phyloP scores from a whole-genome alignment of 208 protist species.

The Crithidia acanthocephali region DNA sequence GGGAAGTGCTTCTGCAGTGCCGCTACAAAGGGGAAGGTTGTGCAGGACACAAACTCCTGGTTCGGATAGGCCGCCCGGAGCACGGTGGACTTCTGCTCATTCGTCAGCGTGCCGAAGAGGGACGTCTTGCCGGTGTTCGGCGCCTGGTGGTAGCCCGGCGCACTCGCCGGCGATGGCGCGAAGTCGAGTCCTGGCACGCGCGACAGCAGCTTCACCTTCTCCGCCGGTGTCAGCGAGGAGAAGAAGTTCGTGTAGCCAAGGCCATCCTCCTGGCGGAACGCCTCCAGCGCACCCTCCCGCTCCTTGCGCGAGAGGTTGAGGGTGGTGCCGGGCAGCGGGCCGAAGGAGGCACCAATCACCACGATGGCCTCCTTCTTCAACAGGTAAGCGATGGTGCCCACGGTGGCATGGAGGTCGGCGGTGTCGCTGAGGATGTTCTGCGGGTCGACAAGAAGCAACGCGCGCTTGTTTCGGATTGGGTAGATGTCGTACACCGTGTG shows the following conservation, averaged over 20 bases:
- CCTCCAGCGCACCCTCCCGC: conserved; percentile 61
- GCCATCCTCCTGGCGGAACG: conserved; percentile 57
- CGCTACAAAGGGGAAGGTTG: conserved; percentile 63
- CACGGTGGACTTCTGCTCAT: conserved; percentile 48
- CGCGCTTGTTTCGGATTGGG: conserved; percentile 65
- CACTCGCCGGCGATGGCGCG: conserved; percentile 8
- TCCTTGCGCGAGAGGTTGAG: conserved; percentile 50
- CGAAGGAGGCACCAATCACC: conserved; percentile 67
- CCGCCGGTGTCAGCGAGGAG: conserved; percentile 36
- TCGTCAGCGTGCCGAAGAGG: conserved; percentile 59
- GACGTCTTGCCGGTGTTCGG: conserved; percentile 61
- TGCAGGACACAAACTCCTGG: conserved; percentile 47
- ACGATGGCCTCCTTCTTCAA: conserved; percentile 61
- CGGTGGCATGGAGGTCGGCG: conserved; percentile 57
- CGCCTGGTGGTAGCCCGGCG: conserved; percentile 22
- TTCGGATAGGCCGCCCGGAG: conserved; percentile 44
- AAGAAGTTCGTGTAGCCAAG: conserved; percentile 83
- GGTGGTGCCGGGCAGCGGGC: conserved; percentile 47
- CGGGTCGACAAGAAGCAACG: conserved; percentile 72
- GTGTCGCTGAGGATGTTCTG: conserved; percentile 62
- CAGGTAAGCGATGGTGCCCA: conserved; percentile 65
- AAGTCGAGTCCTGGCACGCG: conserved; percentile 36
- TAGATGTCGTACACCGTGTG: conserved; percentile 78
- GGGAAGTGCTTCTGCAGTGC: conserved; percentile 54
- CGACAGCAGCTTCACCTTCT: conserved; percentile 64